phyloP scores from a whole-genome alignment of 495 filamentous ascomycete species.

The Tuber indicum region DNA sequence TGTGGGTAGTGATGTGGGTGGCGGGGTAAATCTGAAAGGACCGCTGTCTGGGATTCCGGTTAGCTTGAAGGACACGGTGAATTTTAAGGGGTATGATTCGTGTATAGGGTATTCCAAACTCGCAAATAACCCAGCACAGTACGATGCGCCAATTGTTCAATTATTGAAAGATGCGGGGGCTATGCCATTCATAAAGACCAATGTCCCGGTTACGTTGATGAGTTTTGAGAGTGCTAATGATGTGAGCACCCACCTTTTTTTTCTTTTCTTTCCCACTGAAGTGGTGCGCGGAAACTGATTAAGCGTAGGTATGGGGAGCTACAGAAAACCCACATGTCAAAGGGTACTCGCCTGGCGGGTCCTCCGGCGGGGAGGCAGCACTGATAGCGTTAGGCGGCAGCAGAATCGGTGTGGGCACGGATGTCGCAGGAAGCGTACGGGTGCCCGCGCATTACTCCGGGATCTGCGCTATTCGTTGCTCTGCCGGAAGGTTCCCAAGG shows the following conservation, averaged over 20 bases:
- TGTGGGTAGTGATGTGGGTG: conserved; percentile 11
- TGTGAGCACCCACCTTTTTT: conserved; percentile 51
- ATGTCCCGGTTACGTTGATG: conserved; percentile 82
- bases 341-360: conserved; percentile 83
- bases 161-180: conserved; percentile 90
- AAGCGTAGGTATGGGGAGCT: conserved; percentile 50
- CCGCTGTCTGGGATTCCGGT: conserved; percentile 86
- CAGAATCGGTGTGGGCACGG: conserved; percentile 89
- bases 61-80: conserved; percentile 79
- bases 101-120: conserved; percentile 74
- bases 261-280: not conserved
- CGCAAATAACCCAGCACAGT: conserved; percentile 56
- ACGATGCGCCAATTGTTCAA: conserved; percentile 68
- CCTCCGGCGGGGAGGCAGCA: conserved; percentile 82
- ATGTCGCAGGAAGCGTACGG: conserved; percentile 88
- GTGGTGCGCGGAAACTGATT: not conserved
- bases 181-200: conserved; percentile 92
- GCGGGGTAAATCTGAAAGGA: conserved; percentile 66
- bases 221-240: conserved; percentile 91
- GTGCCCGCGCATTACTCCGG: conserved; percentile 86
- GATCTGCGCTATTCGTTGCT: conserved; percentile 83
- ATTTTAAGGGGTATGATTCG: conserved; percentile 78
- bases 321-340: conserved; percentile 75
- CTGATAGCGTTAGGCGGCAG: conserved; percentile 77
- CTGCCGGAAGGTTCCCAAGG: conserved; percentile 94